phyloP scores from a whole-genome alignment of 371 early-diverging fungal genomes.

The Dinochytrium kinnereticum region DNA sequence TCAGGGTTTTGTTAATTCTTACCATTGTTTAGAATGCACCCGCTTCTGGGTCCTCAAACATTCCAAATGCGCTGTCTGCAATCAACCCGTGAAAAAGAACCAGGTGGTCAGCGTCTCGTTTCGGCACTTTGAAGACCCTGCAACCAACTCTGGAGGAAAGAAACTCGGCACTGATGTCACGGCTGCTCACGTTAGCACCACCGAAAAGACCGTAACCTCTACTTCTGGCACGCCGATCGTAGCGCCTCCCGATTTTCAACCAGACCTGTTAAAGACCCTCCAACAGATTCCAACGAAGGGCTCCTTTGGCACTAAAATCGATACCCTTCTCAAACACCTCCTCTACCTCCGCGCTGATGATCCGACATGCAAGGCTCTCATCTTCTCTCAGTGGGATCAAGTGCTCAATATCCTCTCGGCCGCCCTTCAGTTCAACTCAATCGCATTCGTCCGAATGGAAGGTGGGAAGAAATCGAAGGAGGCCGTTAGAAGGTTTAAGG shows the following conservation, averaged over 20 bases:
- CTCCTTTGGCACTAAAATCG: conserved; percentile 62
- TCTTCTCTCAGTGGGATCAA: conserved; percentile 74
- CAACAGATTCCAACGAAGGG: conserved; percentile 33
- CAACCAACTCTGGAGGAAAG: too few species aligned
- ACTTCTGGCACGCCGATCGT: background rate
- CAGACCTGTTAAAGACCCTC: conserved; percentile 13
- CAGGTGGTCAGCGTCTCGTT: conserved; percentile 14
- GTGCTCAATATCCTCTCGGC: conserved; percentile 60
- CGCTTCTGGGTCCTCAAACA: conserved; percentile 52
- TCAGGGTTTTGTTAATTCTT: background rate
- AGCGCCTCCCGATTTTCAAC: background rate
- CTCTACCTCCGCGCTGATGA: conserved; percentile 50
- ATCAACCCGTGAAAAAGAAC: conserved; percentile 19
- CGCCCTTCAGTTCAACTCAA: conserved; percentile 58
- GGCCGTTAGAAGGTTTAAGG: conserved; percentile 35
- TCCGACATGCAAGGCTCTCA: conserved; percentile 61
- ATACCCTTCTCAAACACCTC: conserved; percentile 68
- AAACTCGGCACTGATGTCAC: too few species aligned
- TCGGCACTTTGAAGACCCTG: background rate
- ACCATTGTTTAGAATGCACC: conserved; percentile 40
- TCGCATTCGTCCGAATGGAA: conserved; percentile 53
- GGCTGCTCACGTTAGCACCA: background rate
- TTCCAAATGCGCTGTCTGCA: conserved; percentile 53
- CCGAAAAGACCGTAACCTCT: background rate
- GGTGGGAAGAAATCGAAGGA: conserved; percentile 30